These are phyloP conservation scores for Brassica nigra DNA, from an alignment of 345 rosid genomes.

Conservation along the genomic window DNA sequence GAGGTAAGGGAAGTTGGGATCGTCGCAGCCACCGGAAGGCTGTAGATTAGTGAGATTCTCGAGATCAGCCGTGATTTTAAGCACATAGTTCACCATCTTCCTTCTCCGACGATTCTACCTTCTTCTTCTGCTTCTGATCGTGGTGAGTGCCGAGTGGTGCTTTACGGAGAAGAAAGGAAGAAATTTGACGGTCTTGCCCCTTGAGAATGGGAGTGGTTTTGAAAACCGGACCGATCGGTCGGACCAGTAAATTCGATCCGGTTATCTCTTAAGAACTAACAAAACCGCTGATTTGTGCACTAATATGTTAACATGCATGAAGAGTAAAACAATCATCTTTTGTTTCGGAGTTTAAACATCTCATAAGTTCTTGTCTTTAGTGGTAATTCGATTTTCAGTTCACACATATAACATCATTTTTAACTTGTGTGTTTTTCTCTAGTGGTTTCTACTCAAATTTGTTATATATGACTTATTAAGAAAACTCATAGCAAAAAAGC, in stretches of 20 bases:
- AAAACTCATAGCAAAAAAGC: neutral
- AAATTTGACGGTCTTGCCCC: neutral
- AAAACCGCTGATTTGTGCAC: neutral
- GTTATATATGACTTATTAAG: neutral
- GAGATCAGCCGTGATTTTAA: constrained; percentile 74
- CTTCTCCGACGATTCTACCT: neutral
- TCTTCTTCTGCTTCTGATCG: neutral
- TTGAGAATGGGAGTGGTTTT: neutral
- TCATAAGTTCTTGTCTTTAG: too few species aligned
- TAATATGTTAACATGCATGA: too few species aligned
- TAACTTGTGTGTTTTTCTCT: neutral
- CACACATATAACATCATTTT: too few species aligned
- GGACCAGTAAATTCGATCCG: neutral
- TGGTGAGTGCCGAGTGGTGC: neutral
- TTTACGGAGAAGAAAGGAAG: neutral
- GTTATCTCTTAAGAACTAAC: neutral
- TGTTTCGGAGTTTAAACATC: neutral
- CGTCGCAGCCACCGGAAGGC: constrained; percentile 85
- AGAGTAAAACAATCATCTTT: neutral
- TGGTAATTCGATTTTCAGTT: too few species aligned
- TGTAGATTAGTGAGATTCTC: constrained; percentile 80
- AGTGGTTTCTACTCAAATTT: neutral
- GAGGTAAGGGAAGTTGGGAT: constrained; percentile 68
- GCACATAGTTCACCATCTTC: constrained; percentile 81
- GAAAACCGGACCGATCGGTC: neutral